Evolutionary conservation across 2,329 filamentous ascomycete species (phyloP).

Genomic region (Beauveria rudraprayagi): DNA sequence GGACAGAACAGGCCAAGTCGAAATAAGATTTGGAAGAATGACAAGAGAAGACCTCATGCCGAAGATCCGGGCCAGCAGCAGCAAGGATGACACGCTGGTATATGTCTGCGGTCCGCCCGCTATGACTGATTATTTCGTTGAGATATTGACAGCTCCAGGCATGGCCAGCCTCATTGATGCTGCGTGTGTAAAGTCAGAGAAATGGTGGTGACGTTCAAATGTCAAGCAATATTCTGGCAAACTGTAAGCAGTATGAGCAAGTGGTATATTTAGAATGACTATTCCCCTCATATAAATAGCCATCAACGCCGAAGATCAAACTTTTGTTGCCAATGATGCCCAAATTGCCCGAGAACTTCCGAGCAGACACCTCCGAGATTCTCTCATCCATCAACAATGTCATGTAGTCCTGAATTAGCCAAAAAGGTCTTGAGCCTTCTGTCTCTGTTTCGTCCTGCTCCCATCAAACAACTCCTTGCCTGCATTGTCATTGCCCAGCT

Average conservation of each 20-base stretch:
- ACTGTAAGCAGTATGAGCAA: neutral
- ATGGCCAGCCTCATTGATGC: conserved; percentile 31
- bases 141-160: conserved; percentile 29
- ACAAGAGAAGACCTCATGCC: conserved; percentile 31
- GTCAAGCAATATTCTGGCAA: neutral
- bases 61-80: conserved; percentile 25
- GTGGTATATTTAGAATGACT: neutral
- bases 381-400: neutral
- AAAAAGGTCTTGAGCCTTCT: conserved; percentile 67
- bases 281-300: neutral
- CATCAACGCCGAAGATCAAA: neutral
- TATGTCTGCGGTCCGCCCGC: conserved; percentile 61
- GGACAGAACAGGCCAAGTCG: neutral
- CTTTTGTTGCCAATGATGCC: neutral
- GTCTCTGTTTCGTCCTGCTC: conserved; percentile 45
- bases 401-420: conserved; percentile 5
- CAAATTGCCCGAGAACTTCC: neutral
- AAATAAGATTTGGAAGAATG: conserved; percentile 32
- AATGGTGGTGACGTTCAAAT: conserved; percentile 48
- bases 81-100: conserved; percentile 37
- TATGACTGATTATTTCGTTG: conserved; percentile 62
- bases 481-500: conserved; percentile 39
- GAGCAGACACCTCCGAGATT: neutral
- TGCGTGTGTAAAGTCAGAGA: conserved; percentile 48
- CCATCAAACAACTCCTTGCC: conserved; percentile 61